Evolutionary conservation across 805 yeast species (phyloP).

Genomic region (Spathaspora sp.): DNA sequence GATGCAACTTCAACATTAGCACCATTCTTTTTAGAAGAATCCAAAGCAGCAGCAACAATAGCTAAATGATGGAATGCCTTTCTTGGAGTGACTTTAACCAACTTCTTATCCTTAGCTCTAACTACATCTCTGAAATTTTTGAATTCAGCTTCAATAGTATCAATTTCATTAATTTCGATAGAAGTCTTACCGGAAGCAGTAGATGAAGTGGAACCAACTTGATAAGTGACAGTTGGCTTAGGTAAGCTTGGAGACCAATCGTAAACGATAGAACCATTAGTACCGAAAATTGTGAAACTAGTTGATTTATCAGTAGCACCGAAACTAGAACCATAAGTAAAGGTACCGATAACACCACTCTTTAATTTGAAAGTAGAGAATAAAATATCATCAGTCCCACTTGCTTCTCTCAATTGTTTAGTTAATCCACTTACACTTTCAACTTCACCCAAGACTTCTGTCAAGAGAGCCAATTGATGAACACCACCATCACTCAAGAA

Average conservation of each 20-base stretch:
- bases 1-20: conserved; percentile 44
- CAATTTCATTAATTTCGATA: conserved; percentile 41
- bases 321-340: conserved; percentile 81
- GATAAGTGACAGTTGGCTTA: conserved; percentile 37
- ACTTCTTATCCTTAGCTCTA: conserved; percentile 52
- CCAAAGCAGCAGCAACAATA: conserved; percentile 78
- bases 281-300: conserved; percentile 70
- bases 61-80: conserved; percentile 92
- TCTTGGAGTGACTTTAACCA: conserved; percentile 62
- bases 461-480: conserved; percentile 85
- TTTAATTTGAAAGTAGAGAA: conserved; percentile 64
- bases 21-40: conserved; percentile 59
- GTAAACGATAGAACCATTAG: conserved; percentile 67
- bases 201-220: conserved; percentile 25
- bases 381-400: conserved; percentile 81
- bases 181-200: conserved; percentile 51
- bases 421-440: conserved; percentile 72
- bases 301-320: conserved; percentile 76
- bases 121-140: conserved; percentile 57
- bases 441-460: conserved; percentile 76
- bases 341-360: conserved; percentile 72
- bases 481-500: conserved; percentile 94
- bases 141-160: conserved; percentile 45
- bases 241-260: conserved; percentile 54
- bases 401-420: conserved; percentile 66